Evolutionary conservation across 192 early-diverging fungal genomes (phyloP).

Genomic region (Entomortierella chlamydospora): DNA sequence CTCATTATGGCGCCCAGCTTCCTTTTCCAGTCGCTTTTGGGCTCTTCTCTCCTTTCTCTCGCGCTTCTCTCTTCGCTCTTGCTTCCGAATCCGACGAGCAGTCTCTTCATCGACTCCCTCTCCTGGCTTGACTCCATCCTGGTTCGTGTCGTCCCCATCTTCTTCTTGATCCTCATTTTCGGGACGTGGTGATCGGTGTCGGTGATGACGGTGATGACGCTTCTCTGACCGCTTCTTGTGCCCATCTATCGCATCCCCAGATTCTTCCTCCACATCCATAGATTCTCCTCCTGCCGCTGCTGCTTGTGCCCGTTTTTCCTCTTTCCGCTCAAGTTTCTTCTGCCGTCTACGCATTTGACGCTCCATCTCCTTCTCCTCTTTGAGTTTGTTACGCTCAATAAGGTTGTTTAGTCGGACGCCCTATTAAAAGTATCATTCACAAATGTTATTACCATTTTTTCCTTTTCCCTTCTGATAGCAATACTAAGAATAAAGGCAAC

Average conservation of each 20-base stretch:
- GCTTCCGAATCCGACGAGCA: slow-evolving; percentile 13
- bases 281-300: slow-evolving; percentile 1
- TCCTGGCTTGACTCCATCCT: neutral
- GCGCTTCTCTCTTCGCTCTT: slow-evolving; percentile 27
- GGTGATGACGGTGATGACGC: slow-evolving; percentile 21
- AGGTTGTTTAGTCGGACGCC: slow-evolving; percentile 39
- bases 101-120: slow-evolving; percentile 29
- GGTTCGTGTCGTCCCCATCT: neutral
- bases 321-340: slow-evolving; percentile 19
- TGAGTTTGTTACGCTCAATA: slow-evolving; percentile 31
- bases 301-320: slow-evolving; percentile 18
- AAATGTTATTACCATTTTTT: neutral
- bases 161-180: slow-evolving; percentile 12
- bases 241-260: neutral
- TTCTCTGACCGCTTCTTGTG: slow-evolving; percentile 8
- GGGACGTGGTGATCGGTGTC: slow-evolving; percentile 33
- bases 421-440: slow-evolving; percentile 4
- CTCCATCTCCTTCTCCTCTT: slow-evolving; percentile 31
- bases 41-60: slow-evolving; percentile 36
- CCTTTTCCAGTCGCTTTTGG: slow-evolving; percentile 21
- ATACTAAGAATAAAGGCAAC: neutral
- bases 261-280: slow-evolving; percentile 6
- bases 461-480: neutral
- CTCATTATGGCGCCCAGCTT: slow-evolving; percentile 3
- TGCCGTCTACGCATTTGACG: slow-evolving; percentile 18